Percentiles rank a stretch among this genome's conserved stretches.
Conservation (phyloP, 257 asterid species). For the Solanum gandarillasii region DNA sequence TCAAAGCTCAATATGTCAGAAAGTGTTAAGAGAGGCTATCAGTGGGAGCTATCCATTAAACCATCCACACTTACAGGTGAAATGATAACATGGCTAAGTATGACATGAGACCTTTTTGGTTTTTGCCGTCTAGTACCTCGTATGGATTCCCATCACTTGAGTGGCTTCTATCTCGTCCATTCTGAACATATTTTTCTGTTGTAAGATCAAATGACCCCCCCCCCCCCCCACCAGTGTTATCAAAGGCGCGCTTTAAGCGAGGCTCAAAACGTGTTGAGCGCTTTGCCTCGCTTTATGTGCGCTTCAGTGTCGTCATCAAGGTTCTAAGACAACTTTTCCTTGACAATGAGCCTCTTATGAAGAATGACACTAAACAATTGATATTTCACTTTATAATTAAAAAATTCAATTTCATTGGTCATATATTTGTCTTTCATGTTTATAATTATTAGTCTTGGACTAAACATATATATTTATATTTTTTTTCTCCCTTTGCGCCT, state of each 20-base stretch:
- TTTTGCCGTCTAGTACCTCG: not conserved
- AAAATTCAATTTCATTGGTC: too few relatives aligned
- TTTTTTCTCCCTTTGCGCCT: too few relatives aligned
- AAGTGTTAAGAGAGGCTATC: conserved; percentile 30
- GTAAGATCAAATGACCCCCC: not conserved
- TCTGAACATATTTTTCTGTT: not conserved
- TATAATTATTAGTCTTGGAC: too few relatives aligned
- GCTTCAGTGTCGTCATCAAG: not conserved
- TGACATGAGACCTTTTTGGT: not conserved
- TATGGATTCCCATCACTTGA: not conserved
- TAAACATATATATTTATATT: too few relatives aligned
- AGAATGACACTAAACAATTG: not conserved
- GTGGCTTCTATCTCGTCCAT: not conserved
- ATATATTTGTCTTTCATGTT: too few relatives aligned
- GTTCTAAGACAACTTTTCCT: not conserved
- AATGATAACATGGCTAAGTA: not conserved
- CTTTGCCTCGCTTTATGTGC: not conserved
- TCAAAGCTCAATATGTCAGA: conserved; percentile 44
- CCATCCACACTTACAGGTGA: conserved; percentile 67
- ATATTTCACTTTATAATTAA: not conserved
- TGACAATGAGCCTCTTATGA: not conserved
- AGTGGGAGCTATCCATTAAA: conserved; percentile 75
- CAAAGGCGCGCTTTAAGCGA: not conserved
- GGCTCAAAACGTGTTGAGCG: not conserved
- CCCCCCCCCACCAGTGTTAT: too few relatives aligned